Percentiles rank a stretch among this genome's conserved stretches.
Evolutionary conservation across 345 rosid species (phyloP).

Genomic region (Syzygium grande): DNA sequence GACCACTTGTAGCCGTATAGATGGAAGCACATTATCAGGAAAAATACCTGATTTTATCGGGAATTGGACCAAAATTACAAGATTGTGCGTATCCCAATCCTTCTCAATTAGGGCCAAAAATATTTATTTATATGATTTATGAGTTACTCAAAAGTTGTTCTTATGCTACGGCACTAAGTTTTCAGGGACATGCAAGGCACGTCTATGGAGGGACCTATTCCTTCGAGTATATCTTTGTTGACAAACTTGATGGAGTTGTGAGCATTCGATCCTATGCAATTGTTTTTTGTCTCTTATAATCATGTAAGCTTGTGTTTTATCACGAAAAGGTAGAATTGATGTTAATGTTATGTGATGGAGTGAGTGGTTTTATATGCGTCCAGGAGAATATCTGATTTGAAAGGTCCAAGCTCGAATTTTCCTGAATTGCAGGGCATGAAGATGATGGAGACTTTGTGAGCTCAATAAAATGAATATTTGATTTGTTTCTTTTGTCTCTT

Average conservation of each 20-base stretch:
- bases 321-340: neutral
- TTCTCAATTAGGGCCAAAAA: neutral
- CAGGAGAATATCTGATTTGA: conserved; percentile 79
- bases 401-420: conserved; percentile 39
- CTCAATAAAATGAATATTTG: neutral
- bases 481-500: neutral
- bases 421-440: conserved; percentile 35
- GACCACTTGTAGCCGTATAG: conserved; percentile 50
- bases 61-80: conserved; percentile 53
- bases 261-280: conserved; percentile 1
- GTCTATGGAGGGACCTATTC: conserved; percentile 82
- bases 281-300: neutral
- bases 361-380: neutral
- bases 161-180: neutral
- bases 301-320: neutral
- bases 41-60: conserved; percentile 71
- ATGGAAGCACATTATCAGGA: conserved; percentile 66
- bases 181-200: conserved; percentile 77
- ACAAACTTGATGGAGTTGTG: conserved; percentile 42
- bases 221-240: conserved; percentile 44
- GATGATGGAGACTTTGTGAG: conserved; percentile 40
- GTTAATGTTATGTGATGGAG: neutral
- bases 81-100: conserved; percentile 40
- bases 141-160: neutral
- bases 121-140: too few relatives aligned